Base-by-base conservation (phyloP, 2,329 filamentous ascomycete genomes). In the Thelonectria rubi region DNA sequence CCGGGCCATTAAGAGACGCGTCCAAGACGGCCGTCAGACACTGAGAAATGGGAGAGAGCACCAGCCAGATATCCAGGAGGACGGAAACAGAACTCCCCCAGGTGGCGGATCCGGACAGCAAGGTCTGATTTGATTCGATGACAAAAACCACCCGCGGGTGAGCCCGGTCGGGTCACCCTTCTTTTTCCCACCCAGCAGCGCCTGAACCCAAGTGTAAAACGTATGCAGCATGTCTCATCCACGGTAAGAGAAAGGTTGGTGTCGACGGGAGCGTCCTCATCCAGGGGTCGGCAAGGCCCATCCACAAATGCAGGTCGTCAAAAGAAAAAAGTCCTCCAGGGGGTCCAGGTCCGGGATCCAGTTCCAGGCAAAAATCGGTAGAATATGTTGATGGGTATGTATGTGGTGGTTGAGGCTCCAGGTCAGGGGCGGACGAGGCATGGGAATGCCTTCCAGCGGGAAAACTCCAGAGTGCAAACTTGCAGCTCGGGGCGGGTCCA, bases 1-100 rank as follows among this genome's bases (percentile, higher is more conserved):
- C 82, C 80, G 74, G 80, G 79, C 60, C 71, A 73, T 73, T 69
- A 73, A 66, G 58, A 67, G 63, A 65, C 60, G 61, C 67, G 57
- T 72, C 64, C 17, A 70, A 61, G 66, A 68, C 67, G 64, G 60
- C 55, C 63, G 63, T 66, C 60, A 69, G 65, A 66, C 63, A 65
- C 60, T 63, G 66, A 65, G 62, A 59, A 51, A 47, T 5, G 26
- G 34, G 34, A 68, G 69, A 64, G 69, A 68, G 65, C 62, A 72
- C 65, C 68, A 69, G 65, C 34, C 34, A 47, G 15, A 37, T 12
- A 66, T 74, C 73, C 73, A 70, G 73, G 69, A 65, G 21, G 58
- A 72, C 64, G 69, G 66, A 65, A 64, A 70, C 72, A 72, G 60
- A 69, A 72, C 63, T 73, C 70, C 72, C 68, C 68, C 63, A 64